Conservation (phyloP, 805 yeast genomes). For the Metschnikowia gruessii region DNA sequence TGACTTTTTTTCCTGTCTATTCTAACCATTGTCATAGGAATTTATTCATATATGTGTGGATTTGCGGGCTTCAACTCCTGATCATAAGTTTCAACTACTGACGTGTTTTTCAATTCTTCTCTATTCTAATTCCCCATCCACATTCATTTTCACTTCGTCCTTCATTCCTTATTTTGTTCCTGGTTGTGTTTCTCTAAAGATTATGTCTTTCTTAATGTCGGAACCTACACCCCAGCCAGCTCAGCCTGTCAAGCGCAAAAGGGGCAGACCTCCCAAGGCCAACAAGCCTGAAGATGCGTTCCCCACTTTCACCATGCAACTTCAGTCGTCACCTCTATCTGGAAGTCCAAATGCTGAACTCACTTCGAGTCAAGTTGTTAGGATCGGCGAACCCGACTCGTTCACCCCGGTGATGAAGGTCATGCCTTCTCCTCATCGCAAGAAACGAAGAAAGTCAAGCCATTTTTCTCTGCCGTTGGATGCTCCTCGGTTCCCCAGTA, state of each 20-base stretch:
- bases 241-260: conserved; percentile 33
- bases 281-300: conserved; percentile 32
- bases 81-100: not conserved
- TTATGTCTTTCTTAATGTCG: conserved; percentile 2
- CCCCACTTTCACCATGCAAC: conserved; percentile 40
- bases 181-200: not conserved
- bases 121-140: not conserved
- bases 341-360: conserved; percentile 40
- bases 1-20: not conserved
- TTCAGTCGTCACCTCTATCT: conserved; percentile 37
- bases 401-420: conserved; percentile 46
- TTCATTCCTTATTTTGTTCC: not conserved
- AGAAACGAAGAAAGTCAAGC: conserved; percentile 12
- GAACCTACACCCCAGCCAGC: conserved; percentile 1
- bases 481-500: not conserved
- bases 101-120: not conserved
- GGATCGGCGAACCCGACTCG: conserved; percentile 42
- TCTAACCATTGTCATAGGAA: not conserved
- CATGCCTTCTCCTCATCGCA: conserved; percentile 24
- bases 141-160: not conserved
- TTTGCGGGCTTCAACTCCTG: conserved; percentile 1
- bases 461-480: conserved; percentile 5
- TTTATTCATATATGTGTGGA: conserved; percentile 1
- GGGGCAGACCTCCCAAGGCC: conserved; percentile 48
- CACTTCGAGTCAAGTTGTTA: conserved; percentile 36